Conservation (phyloP, 768 basidiomycete genomes). For the Amanita pallidorosea region DNA sequence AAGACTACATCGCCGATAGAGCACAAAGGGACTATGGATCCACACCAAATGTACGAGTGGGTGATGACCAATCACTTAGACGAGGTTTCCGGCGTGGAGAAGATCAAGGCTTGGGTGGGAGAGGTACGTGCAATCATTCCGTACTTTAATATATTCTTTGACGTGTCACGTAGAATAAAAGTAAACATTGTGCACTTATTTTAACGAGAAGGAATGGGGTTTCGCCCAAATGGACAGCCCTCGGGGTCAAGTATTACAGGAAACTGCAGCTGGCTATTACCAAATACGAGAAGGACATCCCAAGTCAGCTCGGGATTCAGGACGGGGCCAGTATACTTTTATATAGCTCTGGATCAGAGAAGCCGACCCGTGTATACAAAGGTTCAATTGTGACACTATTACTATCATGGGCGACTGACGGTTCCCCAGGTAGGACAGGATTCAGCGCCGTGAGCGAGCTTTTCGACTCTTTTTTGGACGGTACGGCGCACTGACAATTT, state of each 20-base stretch:
- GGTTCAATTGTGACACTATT: constrained; percentile 27
- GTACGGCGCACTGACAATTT: too few species aligned
- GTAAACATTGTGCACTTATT: constrained; percentile 49
- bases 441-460: too few species aligned
- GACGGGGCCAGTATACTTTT: constrained; percentile 59
- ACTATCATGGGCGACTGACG: neutral
- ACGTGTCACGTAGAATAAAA: constrained; percentile 16
- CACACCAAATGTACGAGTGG: constrained; percentile 65
- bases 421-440: constrained; percentile 27
- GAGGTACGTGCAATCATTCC: constrained; percentile 36
- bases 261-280: constrained; percentile 52
- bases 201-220: constrained; percentile 66
- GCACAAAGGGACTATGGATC: constrained; percentile 66
- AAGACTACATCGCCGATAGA: constrained; percentile 41
- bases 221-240: constrained; percentile 71
- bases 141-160: neutral
- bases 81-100: constrained; percentile 41
- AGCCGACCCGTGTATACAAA: constrained; percentile 46
- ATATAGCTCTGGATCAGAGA: constrained; percentile 50
- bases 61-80: constrained; percentile 67
- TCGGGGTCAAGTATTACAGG: constrained; percentile 61
- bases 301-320: constrained; percentile 46
- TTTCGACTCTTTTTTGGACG: too few species aligned
- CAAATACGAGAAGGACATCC: constrained; percentile 56
- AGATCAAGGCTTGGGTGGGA: constrained; percentile 55